A percentile compares a stretch with the other conserved stretches of the same genome.
These are phyloP conservation scores for Elaeis guineensis DNA, from an alignment of 176 grass and related monocot species.

Conservation along the genomic window DNA sequence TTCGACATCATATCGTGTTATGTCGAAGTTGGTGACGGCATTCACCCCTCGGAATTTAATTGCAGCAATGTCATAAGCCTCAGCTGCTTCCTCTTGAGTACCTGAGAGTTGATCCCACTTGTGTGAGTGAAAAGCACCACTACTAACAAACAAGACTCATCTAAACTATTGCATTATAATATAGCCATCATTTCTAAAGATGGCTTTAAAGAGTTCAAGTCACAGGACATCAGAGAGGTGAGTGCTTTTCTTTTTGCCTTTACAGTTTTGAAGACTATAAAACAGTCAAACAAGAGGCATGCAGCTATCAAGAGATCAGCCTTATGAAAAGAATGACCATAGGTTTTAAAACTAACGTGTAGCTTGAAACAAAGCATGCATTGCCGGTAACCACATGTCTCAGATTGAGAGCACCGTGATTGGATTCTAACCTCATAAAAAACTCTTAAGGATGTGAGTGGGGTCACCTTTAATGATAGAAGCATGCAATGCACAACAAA, in stretches of 20 bases:
- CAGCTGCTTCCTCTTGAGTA: constrained; percentile 88
- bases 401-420: constrained; percentile 58
- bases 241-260: constrained; percentile 6
- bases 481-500: constrained; percentile 18
- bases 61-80: constrained; percentile 95
- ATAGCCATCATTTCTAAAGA: too few relatives aligned
- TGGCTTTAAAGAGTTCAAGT: too few relatives aligned
- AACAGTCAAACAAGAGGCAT: constrained; percentile 37
- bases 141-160: too few relatives aligned
- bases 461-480: constrained; percentile 24
- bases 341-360: constrained; percentile 31
- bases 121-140: neutral
- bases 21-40: constrained; percentile 97
- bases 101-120: constrained; percentile 25
- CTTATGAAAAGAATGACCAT: constrained; percentile 46
- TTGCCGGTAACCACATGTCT: constrained; percentile 36
- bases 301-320: constrained; percentile 46
- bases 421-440: constrained; percentile 34
- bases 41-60: constrained; percentile 91
- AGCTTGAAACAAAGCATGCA: constrained; percentile 39
- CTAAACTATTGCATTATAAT: too few relatives aligned
- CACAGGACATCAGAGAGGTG: neutral
- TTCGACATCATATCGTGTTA: constrained; percentile 75
- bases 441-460: neutral
- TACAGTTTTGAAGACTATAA: constrained; percentile 26